phyloP scores from a whole-genome alignment of 306 rosid genomes.

The Corylus americana region DNA sequence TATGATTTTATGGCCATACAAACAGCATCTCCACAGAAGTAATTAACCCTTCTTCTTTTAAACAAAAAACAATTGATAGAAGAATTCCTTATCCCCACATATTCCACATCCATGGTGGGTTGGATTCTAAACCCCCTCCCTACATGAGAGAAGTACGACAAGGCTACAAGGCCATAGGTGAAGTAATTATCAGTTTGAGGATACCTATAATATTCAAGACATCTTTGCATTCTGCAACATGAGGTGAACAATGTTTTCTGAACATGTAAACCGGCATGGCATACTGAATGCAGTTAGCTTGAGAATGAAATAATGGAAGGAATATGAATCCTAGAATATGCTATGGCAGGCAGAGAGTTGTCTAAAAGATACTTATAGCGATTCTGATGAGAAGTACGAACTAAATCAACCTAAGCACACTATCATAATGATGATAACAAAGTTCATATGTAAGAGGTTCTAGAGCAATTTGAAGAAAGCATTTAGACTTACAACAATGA shows the following conservation, averaged over 20 bases:
- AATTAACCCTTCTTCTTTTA: too few relatives aligned
- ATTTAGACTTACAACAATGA: slow-evolving; percentile 54
- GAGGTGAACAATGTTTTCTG: not conserved
- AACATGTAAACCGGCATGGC: not conserved
- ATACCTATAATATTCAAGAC: not conserved
- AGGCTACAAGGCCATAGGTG: not conserved
- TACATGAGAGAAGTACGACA: not conserved
- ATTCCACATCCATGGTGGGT: too few relatives aligned
- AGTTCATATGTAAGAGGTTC: not conserved
- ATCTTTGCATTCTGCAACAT: not conserved
- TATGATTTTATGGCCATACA: too few relatives aligned
- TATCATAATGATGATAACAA: not conserved
- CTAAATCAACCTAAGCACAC: not conserved
- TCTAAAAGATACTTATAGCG: not conserved
- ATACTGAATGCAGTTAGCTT: not conserved
- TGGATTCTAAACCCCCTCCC: too few relatives aligned
- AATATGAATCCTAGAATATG: not conserved
- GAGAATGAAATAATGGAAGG: not conserved
- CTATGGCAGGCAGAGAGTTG: not conserved
- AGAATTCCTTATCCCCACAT: too few relatives aligned
- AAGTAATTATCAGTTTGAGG: not conserved
- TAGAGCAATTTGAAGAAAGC: slow-evolving; percentile 12
- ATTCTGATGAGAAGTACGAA: not conserved
- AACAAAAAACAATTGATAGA: too few relatives aligned
- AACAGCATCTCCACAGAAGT: too few relatives aligned